A percentile compares a stretch with the other conserved stretches of the same genome.
Evolutionary conservation across 768 basidiomycete genomes (phyloP).

Genomic region (Artomyces pyxidatus): DNA sequence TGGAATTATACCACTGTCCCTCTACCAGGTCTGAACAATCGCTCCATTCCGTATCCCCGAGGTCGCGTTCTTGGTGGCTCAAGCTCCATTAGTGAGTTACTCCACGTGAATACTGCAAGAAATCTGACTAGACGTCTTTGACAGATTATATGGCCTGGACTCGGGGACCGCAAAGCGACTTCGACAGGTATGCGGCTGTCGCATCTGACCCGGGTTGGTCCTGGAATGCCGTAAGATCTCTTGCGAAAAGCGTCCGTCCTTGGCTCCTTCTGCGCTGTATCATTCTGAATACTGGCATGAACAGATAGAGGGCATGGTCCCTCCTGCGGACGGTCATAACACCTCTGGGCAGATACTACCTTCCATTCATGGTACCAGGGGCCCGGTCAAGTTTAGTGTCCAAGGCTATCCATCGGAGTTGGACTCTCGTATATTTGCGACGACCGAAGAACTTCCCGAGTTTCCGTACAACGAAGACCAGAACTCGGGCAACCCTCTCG

Average conservation of each 20-base stretch:
- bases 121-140: not conserved
- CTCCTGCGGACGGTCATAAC: slow-evolving; percentile 3
- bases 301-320: slow-evolving; percentile 3
- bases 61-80: slow-evolving; percentile 29
- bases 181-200: slow-evolving; percentile 26
- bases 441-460: not conserved
- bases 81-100: slow-evolving; percentile 21
- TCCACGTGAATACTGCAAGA: not conserved
- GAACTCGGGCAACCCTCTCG: slow-evolving; percentile 3
- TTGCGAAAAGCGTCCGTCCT: slow-evolving; percentile 23
- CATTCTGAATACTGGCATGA: not conserved
- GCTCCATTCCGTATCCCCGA: slow-evolving; percentile 25
- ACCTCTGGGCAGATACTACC: slow-evolving; percentile 1
- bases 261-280: not conserved
- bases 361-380: not conserved
- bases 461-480: slow-evolving; percentile 9
- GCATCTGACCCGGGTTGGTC: slow-evolving; percentile 30
- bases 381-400: not conserved
- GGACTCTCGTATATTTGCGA: not conserved
- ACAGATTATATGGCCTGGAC: slow-evolving; percentile 30
- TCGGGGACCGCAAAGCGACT: slow-evolving; percentile 30
- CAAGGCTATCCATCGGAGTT: not conserved
- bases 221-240: slow-evolving; percentile 29
- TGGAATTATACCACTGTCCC: slow-evolving; percentile 29
- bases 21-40: slow-evolving; percentile 23